These are phyloP conservation scores for Ophiostoma perfectum DNA, from an alignment of 2,329 filamentous ascomycete genomes.

Conservation along the genomic window DNA sequence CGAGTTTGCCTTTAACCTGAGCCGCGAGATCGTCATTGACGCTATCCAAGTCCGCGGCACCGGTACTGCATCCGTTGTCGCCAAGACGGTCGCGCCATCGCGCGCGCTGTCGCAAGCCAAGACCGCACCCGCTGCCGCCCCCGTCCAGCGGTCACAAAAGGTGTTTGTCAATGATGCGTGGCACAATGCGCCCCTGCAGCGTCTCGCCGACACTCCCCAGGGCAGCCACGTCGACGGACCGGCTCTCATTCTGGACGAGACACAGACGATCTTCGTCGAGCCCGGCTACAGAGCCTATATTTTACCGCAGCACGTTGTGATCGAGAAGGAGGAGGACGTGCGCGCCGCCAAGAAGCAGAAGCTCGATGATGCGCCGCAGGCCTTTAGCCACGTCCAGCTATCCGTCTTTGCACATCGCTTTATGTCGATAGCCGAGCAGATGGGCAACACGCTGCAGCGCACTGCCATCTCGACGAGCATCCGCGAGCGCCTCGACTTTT, in stretches of 20 bases:
- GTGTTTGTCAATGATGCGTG: constrained; percentile 78
- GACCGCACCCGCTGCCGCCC: constrained; percentile 39
- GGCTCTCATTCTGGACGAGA: constrained; percentile 78
- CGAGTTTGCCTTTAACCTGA: constrained; percentile 86
- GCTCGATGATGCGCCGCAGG: neutral
- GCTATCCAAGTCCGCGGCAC: constrained; percentile 85
- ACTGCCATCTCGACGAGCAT: constrained; percentile 76
- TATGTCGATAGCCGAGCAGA: constrained; percentile 81
- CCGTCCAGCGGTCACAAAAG: constrained; percentile 40
- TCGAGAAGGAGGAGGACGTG: constrained; percentile 57
- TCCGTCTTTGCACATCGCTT: constrained; percentile 77
- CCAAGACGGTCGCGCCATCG: constrained; percentile 34
- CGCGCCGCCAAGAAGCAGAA: constrained; percentile 10
- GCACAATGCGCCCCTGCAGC: constrained; percentile 72
- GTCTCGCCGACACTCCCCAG: constrained; percentile 64
- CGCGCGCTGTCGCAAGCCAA: constrained; percentile 55
- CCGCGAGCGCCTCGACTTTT: constrained; percentile 77
- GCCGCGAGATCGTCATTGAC: constrained; percentile 82
- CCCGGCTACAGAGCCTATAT: constrained; percentile 70
- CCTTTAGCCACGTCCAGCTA: constrained; percentile 57
- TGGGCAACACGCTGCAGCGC: constrained; percentile 74
- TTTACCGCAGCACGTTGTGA: constrained; percentile 82
- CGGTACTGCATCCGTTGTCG: constrained; percentile 39
- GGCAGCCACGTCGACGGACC: constrained; percentile 72
- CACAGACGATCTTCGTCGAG: constrained; percentile 85